phyloP scores from a whole-genome alignment of 2,329 filamentous ascomycete species.

The Colletotrichum noveboracense region DNA sequence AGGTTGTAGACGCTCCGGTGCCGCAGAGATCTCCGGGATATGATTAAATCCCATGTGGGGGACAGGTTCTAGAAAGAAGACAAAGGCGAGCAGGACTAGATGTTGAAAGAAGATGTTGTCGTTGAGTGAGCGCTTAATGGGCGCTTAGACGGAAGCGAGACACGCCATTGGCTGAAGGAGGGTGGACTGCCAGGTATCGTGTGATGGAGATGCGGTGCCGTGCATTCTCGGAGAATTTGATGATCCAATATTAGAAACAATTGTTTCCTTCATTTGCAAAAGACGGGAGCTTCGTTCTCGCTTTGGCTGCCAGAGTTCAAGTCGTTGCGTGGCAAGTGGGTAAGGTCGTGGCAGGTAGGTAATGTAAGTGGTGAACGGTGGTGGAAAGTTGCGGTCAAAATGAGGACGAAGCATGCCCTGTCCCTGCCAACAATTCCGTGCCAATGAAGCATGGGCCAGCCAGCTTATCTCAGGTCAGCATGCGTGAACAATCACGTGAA shows the following conservation, averaged over 20 bases:
- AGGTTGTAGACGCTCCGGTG: not conserved
- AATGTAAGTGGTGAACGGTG: not conserved
- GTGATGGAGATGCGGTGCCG: constrained; percentile 10
- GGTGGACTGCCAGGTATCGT: not conserved
- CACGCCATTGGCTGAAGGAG: constrained; percentile 7
- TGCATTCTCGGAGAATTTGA: constrained; percentile 13
- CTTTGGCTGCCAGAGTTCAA: not conserved
- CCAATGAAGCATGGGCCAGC: not conserved
- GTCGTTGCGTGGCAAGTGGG: not conserved
- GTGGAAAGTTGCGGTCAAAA: not conserved
- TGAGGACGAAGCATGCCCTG: not conserved
- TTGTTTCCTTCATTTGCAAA: not conserved
- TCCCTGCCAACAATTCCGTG: not conserved
- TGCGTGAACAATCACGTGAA: not conserved
- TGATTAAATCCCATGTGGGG: not conserved
- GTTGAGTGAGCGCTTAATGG: constrained; percentile 19
- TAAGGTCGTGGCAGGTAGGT: not conserved
- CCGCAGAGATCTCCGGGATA: not conserved
- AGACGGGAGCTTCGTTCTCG: not conserved
- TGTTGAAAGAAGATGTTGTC: not conserved
- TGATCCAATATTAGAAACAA: constrained; percentile 11
- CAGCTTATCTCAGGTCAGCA: not conserved
- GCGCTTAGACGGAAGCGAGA: constrained; percentile 19
- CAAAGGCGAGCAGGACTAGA: not conserved
- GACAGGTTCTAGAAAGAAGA: constrained; percentile 15